Evolutionary conservation across 2,329 filamentous ascomycete genomes (phyloP).

Genomic region (Ophiostoma ips): DNA sequence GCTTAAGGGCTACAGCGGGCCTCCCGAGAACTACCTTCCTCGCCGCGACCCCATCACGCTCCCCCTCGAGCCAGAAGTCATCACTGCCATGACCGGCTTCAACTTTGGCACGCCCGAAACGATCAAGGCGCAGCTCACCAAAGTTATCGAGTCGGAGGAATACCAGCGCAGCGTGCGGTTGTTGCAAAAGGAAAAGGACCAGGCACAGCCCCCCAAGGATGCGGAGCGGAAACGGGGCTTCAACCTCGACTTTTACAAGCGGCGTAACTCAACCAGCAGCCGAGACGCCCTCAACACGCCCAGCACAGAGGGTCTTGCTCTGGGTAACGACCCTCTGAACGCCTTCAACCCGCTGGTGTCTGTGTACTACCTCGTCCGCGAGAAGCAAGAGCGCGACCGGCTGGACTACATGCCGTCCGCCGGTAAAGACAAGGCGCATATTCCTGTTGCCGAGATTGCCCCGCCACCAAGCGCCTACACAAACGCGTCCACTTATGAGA

Average conservation of each 20-base stretch:
- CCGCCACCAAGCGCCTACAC: constrained; percentile 81
- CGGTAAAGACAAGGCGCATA: constrained; percentile 28
- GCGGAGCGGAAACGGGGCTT: constrained; percentile 79
- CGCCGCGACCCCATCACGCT: constrained; percentile 70
- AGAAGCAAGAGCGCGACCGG: constrained; percentile 76
- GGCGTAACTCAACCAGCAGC: constrained; percentile 77
- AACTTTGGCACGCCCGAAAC: constrained; percentile 83
- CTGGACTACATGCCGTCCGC: constrained; percentile 27
- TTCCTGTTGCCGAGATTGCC: constrained; percentile 54
- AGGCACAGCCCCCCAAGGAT: constrained; percentile 42
- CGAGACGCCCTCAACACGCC: constrained; percentile 72
- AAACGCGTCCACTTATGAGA: constrained; percentile 71
- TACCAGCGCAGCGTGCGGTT: constrained; percentile 75
- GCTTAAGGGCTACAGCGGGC: constrained; percentile 72
- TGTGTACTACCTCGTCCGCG: constrained; percentile 89
- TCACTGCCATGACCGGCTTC: constrained; percentile 93
- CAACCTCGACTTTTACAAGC: constrained; percentile 90
- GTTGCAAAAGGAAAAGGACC: constrained; percentile 52
- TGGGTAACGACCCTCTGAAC: constrained; percentile 78
- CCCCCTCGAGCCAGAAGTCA: constrained; percentile 68
- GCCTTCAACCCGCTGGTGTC: constrained; percentile 87
- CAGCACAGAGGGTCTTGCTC: constrained; percentile 72
- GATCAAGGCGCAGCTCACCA: constrained; percentile 69
- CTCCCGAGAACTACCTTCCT: constrained; percentile 82
- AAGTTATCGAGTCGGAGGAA: constrained; percentile 83